These are phyloP conservation scores for Cordyceps cicadae DNA, from an alignment of 2,329 filamentous ascomycete species.

Conservation along the genomic window DNA sequence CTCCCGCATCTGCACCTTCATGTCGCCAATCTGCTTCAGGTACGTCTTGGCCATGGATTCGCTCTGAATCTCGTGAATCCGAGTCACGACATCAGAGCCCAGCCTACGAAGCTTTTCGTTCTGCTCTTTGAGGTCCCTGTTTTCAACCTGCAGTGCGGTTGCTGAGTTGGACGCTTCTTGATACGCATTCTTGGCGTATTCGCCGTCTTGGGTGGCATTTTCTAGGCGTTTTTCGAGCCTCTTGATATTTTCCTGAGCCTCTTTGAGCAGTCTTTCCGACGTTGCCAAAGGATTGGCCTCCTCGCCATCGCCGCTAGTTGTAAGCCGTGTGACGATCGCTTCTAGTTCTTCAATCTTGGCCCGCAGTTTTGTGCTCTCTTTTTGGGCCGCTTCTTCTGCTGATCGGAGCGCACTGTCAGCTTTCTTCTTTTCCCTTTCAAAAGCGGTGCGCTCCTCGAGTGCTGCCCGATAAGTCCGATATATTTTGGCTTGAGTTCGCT, in stretches of 20 bases:
- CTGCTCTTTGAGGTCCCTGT: constrained; percentile 34
- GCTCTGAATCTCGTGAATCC: constrained; percentile 40
- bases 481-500: constrained; percentile 35
- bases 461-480: constrained; percentile 41
- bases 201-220: constrained; percentile 39
- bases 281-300: constrained; percentile 20
- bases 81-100: constrained; percentile 36
- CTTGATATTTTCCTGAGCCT: constrained; percentile 28
- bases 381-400: constrained; percentile 19
- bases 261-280: constrained; percentile 28
- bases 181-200: constrained; percentile 51
- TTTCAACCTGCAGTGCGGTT: constrained; percentile 37
- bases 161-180: constrained; percentile 47
- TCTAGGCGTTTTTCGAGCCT: constrained; percentile 33
- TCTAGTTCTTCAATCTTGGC: constrained; percentile 31
- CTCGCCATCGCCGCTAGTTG: constrained; percentile 16
- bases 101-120: constrained; percentile 33
- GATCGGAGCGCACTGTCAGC: constrained; percentile 25
- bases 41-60: constrained; percentile 27
- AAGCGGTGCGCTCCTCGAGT: constrained; percentile 40
- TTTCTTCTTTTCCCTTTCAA: constrained; percentile 39
- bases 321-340: constrained; percentile 22
- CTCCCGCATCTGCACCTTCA: constrained; percentile 36
- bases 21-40: constrained; percentile 31
- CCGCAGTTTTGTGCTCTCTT: constrained; percentile 30